Base-by-base conservation (phyloP, 2,329 filamentous ascomycete genomes). In the Scedosporium boydii region DNA sequence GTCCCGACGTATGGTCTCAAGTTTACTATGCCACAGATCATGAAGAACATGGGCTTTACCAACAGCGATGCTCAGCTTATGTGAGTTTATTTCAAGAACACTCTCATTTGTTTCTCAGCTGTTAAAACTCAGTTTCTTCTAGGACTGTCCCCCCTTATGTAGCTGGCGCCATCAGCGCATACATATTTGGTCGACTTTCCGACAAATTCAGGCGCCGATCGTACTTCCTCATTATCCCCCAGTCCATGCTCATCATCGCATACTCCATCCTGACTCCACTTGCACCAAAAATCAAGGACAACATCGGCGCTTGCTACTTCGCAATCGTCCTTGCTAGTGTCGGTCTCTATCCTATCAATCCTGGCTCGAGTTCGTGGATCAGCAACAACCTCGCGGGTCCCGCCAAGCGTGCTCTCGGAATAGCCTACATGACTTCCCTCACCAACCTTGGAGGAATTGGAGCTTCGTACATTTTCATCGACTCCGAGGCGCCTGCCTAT, bases 31-130 rank as follows among this genome's bases (percentile, higher is more conserved):
- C 75, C 76, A 0, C 68, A 72, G 26, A 77, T 78, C 61, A 76
- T 76, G 57, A 68, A 70, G 53, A 69, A 72, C 26, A 73, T 78
- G 65, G 76, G 76, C 0, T 78, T 73, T 65, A 69, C 71, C 3
- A 71, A 71, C 9, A 66, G 69, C 2, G 66, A 66, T 9, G 70
- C 72, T 0, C 71, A 73, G 60, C 21, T 68, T 16, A 46, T 46
- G 44, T 46, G 44, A 46, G 44, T 46, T 34, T 34, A 34, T 34
- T 34, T 34, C 29, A 9, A 9, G 29, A 34, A 34, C 29, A 9
- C 29, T 34, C 29, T 29, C 27, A n/a, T 29, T 29, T 34, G 29
- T 34, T 34, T 34, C 29, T 34, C 29, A 34, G 29, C 29, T 34
- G 29, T 34, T 34, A 34, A 34, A 46, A 46, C 16, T n/a, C 44